A percentile compares a stretch with the other conserved stretches of the same genome.
phyloP scores from a whole-genome alignment of 2,329 filamentous ascomycete species.

The Xylaria digitata region DNA sequence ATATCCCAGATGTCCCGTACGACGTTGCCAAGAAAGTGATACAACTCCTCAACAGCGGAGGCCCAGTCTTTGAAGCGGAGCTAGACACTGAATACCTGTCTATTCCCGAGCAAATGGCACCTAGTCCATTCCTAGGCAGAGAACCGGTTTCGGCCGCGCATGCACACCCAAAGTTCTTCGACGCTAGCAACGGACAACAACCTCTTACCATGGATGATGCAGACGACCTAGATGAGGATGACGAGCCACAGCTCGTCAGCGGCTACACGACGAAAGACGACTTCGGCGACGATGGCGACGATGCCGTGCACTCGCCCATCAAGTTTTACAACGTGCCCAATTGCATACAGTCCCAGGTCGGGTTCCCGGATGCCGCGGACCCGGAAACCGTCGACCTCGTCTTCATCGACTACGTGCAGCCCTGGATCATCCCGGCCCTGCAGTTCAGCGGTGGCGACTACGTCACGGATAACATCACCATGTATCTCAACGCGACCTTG shows the following conservation, averaged over 20 bases:
- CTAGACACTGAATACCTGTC: conserved; percentile 60
- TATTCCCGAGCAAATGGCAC: conserved; percentile 59
- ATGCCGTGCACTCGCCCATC: conserved; percentile 83
- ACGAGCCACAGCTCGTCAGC: conserved; percentile 48
- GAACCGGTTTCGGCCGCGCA: conserved; percentile 17
- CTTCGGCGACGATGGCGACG: conserved; percentile 84
- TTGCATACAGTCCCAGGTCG: conserved; percentile 77
- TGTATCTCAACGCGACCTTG: conserved; percentile 66
- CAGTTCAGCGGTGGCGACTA: conserved; percentile 68
- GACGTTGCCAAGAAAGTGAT: conserved; percentile 76
- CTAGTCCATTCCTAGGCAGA: conserved; percentile 31
- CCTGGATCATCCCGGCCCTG: conserved; percentile 81
- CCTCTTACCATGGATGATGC: conserved; percentile 37
- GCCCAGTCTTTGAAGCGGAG: conserved; percentile 58
- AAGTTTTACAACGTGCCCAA: conserved; percentile 84
- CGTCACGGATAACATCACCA: conserved; percentile 58
- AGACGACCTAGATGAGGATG: conserved; percentile 36
- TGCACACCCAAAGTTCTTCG: conserved; percentile 26
- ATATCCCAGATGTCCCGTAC: conserved; percentile 84
- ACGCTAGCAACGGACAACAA: conserved; percentile 38
- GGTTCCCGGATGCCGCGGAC: conserved; percentile 65
- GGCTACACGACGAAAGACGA: conserved; percentile 95
- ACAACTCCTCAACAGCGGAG: conserved; percentile 66
- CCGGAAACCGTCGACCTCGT: conserved; percentile 86
- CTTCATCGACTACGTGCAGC: conserved; percentile 91